Percentiles rank a stretch among this genome's conserved stretches.
Conservation (phyloP, 192 early-diverging fungal species). For the Coemansia sp. region DNA sequence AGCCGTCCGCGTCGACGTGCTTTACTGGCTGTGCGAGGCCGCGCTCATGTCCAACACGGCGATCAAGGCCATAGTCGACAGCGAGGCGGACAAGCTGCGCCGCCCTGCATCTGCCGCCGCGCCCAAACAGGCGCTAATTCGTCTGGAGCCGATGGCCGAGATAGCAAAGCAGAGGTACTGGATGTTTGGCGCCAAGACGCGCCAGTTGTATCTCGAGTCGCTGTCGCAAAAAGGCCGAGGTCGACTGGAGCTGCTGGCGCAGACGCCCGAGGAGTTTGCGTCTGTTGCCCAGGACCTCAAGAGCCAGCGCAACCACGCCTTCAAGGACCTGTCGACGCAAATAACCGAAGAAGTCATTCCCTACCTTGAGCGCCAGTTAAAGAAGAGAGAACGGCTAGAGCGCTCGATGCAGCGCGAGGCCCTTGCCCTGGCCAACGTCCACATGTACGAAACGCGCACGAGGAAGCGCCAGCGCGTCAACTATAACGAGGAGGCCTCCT, state of each 20-base stretch:
- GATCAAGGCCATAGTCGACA: conserved; percentile 33
- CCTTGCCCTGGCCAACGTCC: conserved; percentile 30
- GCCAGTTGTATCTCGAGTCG: conserved; percentile 35
- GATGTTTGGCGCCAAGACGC: conserved; percentile 46
- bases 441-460: conserved; percentile 48
- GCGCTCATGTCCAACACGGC: conserved; percentile 34
- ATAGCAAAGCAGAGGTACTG: conserved; percentile 50
- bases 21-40: conserved; percentile 41
- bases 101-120: conserved; percentile 5
- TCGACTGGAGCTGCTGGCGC: conserved; percentile 38
- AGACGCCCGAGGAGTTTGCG: conserved; percentile 32
- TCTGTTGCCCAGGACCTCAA: conserved; percentile 15
- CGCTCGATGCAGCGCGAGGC: conserved; percentile 35
- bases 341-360: conserved; percentile 28
- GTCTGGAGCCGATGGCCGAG: conserved; percentile 39
- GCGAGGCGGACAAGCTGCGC: conserved; percentile 20
- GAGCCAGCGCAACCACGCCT: conserved; percentile 19
- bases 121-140: conserved; percentile 3
- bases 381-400: conserved; percentile 29
- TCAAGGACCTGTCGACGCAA: conserved; percentile 25
- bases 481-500: conserved; percentile 25
- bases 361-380: conserved; percentile 23
- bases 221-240: conserved; percentile 28
- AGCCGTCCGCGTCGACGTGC: conserved; percentile 38
- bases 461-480: conserved; percentile 49